Base-by-base conservation (phyloP, 148 eudicot genomes). In the Fagopyrum esculentum region DNA sequence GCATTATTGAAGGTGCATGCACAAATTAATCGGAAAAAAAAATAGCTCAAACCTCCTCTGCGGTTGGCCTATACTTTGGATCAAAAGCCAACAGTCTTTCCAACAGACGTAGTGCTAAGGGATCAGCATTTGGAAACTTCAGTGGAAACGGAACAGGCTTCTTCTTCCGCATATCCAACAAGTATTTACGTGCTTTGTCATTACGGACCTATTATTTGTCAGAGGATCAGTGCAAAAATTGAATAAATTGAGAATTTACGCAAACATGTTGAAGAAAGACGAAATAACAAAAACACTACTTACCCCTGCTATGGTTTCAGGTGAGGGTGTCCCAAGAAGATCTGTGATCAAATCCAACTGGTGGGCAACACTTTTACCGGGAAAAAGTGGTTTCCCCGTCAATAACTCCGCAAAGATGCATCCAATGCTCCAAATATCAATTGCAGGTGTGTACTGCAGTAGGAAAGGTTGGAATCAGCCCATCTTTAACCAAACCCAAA, bases 351-450 rank as follows among this genome's bases (percentile, higher is more conserved):
- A 73, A 82, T 87, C 90, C 75, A 87, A 82, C 80, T 87, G 90
- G 73, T 87, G 90, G 79, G 84, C 88, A 40, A 87, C 88, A 78
- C 82, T 87, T 83, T 87, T 87, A 54, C 90, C 90, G 57, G 90
- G 90, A 72, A 87, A 87, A 50, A 87, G 79, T 35, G 90, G 90
- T 71, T 83, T 87, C 78, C 90, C 88, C 19, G 85, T 85, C 76
- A 87, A 75, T 64, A 87, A 88, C 82, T 87, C 90, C 15, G 90
- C 90, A 80, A 87, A 87, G 63, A 87, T 87, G 82, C 90, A 87
- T 76, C 90, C 90, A 72, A 87, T 87, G 63, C 90, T 83, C 90
- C 90, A 87, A 76, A 87, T 83, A 74, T 87, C 90, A 48, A 87
- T 87, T 40, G 90, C 90, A 52, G 90, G 85, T 11, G 90, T 87